Percentiles rank a stretch among this genome's conserved stretches.
Evolutionary conservation across 805 yeast species (phyloP).

Genomic region (Candida bentonensis): DNA sequence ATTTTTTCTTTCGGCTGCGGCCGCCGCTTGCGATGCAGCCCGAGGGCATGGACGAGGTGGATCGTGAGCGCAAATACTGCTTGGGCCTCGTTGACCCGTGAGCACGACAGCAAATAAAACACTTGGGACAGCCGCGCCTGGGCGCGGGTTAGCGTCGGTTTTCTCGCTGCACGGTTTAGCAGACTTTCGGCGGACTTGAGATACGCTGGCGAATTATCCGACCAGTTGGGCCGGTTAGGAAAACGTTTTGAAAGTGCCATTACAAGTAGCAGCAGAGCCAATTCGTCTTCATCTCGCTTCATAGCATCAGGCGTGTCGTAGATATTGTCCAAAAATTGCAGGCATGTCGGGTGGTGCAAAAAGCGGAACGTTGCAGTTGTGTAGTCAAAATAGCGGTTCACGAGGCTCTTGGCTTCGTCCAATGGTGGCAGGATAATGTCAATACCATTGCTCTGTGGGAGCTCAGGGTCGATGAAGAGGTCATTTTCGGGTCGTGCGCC

Average conservation of each 20-base stretch:
- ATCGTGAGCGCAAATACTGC: conserved; percentile 8
- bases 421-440: conserved; percentile 7
- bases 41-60: conserved; percentile 10
- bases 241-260: conserved; percentile 7
- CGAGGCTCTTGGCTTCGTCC: conserved; percentile 4
- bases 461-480: neutral
- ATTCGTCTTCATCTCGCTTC: conserved; percentile 5
- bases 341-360: conserved; percentile 8
- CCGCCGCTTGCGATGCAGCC: conserved; percentile 7
- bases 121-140: conserved; percentile 9
- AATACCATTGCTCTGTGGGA: neutral
- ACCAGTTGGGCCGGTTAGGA: conserved; percentile 2
- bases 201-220: conserved; percentile 4
- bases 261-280: conserved; percentile 6
- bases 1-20: neutral
- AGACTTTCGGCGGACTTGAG: conserved; percentile 8
- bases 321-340: conserved; percentile 7
- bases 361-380: conserved; percentile 10
- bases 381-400: conserved; percentile 8
- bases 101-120: conserved; percentile 8
- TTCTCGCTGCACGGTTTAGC: conserved; percentile 6
- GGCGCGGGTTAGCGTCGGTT: conserved; percentile 7
- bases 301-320: conserved; percentile 5
- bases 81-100: conserved; percentile 9
- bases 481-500: neutral